Evolutionary conservation across 2,329 filamentous ascomycete genomes (phyloP).

Genomic region (Diaporthe citriasiana): DNA sequence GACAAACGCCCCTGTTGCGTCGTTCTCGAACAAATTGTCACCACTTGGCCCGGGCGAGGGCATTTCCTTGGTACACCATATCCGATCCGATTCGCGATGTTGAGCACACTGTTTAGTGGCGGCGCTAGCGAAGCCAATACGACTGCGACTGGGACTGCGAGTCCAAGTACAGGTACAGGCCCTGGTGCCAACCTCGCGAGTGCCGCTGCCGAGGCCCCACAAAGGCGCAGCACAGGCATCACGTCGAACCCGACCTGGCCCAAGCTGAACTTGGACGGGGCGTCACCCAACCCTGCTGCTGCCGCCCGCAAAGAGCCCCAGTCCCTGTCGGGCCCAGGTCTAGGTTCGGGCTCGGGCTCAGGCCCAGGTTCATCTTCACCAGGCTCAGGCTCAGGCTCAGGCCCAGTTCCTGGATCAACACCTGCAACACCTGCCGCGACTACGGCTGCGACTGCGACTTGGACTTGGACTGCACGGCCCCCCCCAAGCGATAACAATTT

Average conservation of each 20-base stretch:
- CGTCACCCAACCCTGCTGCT: slow-evolving; percentile 31
- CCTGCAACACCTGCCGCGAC: slow-evolving; percentile 18
- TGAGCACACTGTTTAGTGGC: slow-evolving; percentile 38
- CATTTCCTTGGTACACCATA: slow-evolving; percentile 22
- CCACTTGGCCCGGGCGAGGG: not conserved
- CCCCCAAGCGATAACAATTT: slow-evolving; percentile 43
- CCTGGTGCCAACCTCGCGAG: slow-evolving; percentile 29
- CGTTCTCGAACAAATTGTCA: slow-evolving; percentile 4
- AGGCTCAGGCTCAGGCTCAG: slow-evolving; percentile 18
- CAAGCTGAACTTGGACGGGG: slow-evolving; percentile 33
- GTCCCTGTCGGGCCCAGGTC: slow-evolving; percentile 40
- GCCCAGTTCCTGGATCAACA: slow-evolving; percentile 37
- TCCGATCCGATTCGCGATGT: slow-evolving; percentile 37
- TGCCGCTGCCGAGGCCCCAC: slow-evolving; percentile 36
- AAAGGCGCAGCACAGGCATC: slow-evolving; percentile 32
- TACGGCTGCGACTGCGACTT: slow-evolving; percentile 18
- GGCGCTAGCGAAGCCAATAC: slow-evolving; percentile 32
- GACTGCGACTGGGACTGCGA: slow-evolving; percentile 14
- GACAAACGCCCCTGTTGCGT: not conserved
- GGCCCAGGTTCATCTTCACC: slow-evolving; percentile 22
- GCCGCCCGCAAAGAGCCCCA: slow-evolving; percentile 22
- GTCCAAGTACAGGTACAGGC: slow-evolving; percentile 28
- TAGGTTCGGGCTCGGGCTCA: slow-evolving; percentile 23
- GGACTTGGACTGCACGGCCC: slow-evolving; percentile 27
- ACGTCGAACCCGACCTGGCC: slow-evolving; percentile 27